Conservation (phyloP, 345 rosid species). For the Euphorbia peplus region DNA sequence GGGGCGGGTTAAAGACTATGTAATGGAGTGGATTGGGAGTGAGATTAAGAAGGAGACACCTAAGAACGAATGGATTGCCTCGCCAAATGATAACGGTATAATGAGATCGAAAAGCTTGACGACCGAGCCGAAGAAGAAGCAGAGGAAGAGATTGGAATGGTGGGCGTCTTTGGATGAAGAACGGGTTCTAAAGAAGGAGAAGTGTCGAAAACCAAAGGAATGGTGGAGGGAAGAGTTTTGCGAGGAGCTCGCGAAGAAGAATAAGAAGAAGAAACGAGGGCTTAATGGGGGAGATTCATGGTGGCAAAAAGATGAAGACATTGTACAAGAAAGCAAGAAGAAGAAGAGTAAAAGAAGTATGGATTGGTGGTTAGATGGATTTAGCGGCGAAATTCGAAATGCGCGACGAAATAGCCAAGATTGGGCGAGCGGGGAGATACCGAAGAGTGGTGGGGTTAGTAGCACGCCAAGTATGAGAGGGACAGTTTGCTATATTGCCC, state of each 20-base stretch:
- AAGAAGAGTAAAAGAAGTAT: constrained; percentile 57
- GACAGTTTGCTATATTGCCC: constrained; percentile 76
- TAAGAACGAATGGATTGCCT: constrained; percentile 41
- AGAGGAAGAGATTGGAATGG: constrained; percentile 26
- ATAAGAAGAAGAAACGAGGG: constrained; percentile 50
- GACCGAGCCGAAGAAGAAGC: constrained; percentile 39
- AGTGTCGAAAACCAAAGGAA: constrained; percentile 64
- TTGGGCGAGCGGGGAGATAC: constrained; percentile 58
- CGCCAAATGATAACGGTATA: constrained; percentile 30
- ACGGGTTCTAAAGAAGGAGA: constrained; percentile 37
- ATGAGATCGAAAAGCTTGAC: constrained; percentile 27
- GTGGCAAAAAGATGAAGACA: constrained; percentile 60
- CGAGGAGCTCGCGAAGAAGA: constrained; percentile 60
- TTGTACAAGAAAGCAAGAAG: constrained; percentile 37
- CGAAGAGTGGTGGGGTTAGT: constrained; percentile 72
- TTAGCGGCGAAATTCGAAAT: constrained; percentile 54
- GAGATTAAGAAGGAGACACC: constrained; percentile 73
- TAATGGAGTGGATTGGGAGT: constrained; percentile 79
- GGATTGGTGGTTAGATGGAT: constrained; percentile 48
- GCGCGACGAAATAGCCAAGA: constrained; percentile 54
- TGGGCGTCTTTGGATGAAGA: constrained; percentile 31
- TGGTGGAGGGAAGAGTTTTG: constrained; percentile 93
- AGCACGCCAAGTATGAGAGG: constrained; percentile 91
- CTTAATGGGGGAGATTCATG: constrained; percentile 46
- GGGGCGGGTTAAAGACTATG: constrained; percentile 74